Evolutionary conservation across 805 yeast species (phyloP).

Genomic region (Candida montana): DNA sequence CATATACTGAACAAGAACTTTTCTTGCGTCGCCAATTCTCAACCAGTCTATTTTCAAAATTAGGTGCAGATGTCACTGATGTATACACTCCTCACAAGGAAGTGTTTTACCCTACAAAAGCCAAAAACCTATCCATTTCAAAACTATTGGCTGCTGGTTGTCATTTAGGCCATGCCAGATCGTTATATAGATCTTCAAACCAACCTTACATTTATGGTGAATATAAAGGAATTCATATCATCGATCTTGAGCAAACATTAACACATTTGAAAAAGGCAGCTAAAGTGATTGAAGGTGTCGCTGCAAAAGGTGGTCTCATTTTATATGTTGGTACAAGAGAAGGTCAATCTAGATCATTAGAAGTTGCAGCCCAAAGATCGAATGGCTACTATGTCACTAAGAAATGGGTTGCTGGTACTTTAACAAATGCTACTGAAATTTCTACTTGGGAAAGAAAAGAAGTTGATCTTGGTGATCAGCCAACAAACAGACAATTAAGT

Average conservation of each 20-base stretch:
- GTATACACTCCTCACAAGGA: slow-evolving; percentile 70
- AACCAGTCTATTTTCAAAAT: slow-evolving; percentile 42
- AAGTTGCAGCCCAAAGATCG: slow-evolving; percentile 71
- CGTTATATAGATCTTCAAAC: slow-evolving; percentile 71
- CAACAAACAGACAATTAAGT: slow-evolving; percentile 55
- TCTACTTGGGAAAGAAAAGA: slow-evolving; percentile 62
- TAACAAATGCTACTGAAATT: slow-evolving; percentile 77
- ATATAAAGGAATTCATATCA: slow-evolving; percentile 85
- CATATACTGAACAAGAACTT: slow-evolving; percentile 75
- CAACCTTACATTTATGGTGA: slow-evolving; percentile 86
- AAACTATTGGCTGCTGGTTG: slow-evolving; percentile 87
- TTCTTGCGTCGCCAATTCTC: slow-evolving; percentile 68
- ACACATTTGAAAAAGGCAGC: slow-evolving; percentile 72
- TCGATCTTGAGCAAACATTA: slow-evolving; percentile 83
- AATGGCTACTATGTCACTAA: slow-evolving; percentile 76
- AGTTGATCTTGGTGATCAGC: slow-evolving; percentile 66
- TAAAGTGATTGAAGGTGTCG: slow-evolving; percentile 78
- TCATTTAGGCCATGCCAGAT: slow-evolving; percentile 88
- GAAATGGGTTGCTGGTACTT: slow-evolving; percentile 93
- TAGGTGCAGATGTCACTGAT: slow-evolving; percentile 59
- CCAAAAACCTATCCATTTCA: slow-evolving; percentile 57
- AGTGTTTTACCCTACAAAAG: slow-evolving; percentile 50
- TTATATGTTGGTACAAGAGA: slow-evolving; percentile 80
- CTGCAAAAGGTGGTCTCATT: slow-evolving; percentile 79
- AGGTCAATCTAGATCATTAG: slow-evolving; percentile 70